Evolutionary conservation across 2,329 filamentous ascomycete genomes (phyloP), one percentile per base, ranked within the genome.

Genomic region (Talaromyces sp.): DNA sequence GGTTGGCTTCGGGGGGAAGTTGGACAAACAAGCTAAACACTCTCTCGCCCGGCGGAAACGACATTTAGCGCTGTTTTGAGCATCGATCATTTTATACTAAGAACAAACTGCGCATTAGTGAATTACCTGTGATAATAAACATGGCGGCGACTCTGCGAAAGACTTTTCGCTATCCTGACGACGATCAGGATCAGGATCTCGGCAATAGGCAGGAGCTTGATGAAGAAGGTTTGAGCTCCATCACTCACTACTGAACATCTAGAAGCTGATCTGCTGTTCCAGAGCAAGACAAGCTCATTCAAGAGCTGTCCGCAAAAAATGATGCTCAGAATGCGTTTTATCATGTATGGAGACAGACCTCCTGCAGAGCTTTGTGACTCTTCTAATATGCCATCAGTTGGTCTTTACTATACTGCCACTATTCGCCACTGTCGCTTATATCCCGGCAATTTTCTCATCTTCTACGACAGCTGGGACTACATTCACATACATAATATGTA

Each of bases 91-190:
- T 4, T 29, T 51, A 56, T 38, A 60, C 52, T 14, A 29, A 32
- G 32, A 29, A 55, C 50, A 35, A 53, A 52, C 27, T 31, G 26
- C 54, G 26, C 54, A 29, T 29, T 17, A 35, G 9, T 17, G 13
- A 35, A 14, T 35, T n/a, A 19, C 24, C 38, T 27, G 5, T 31
- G 26, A n/a, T 13, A 35, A 32, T 31, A 4, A 49, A 68, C 55
- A 82, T 82, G 81, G 77, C 80, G 59, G 75, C 82, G 46, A 79
- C 89, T 57, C 79, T 95, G 51, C 87, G 92, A 69, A 88, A 84
- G 68, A 88, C 89, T 9, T 95, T 96, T 76, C 84, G 83, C 63
- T 95, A 93, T 76, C 89, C 89, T 4, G 75, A 79, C 60, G 86
- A 89, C 68, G 79, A 81, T 63, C 77, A 78, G 51, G 80, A 83